phyloP scores from a whole-genome alignment of 2,329 filamentous ascomycete species.

The Calonectria pseudoreteaudii region DNA sequence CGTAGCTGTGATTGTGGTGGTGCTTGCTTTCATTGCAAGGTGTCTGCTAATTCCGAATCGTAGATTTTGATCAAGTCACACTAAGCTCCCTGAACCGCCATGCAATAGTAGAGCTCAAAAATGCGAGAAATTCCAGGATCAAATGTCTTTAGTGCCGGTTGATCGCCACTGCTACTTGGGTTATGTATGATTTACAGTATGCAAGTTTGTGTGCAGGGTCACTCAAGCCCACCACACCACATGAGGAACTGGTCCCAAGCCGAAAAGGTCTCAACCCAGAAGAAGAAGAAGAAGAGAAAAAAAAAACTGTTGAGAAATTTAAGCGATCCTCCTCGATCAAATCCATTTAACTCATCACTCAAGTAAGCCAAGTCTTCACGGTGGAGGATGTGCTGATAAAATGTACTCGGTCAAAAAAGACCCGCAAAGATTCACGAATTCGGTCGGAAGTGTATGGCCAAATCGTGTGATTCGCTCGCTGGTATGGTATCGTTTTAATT shows the following conservation, averaged over 20 bases:
- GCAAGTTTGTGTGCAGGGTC: conserved; percentile 72
- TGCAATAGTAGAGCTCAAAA: conserved; percentile 90
- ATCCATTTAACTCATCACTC: neutral
- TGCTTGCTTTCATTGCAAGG: conserved; percentile 92
- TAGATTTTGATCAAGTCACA: conserved; percentile 98
- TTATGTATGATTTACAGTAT: conserved; percentile 85
- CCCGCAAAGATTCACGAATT: neutral
- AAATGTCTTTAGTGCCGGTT: conserved; percentile 83
- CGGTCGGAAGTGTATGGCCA: neutral
- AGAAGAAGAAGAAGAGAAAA: too few relatives aligned
- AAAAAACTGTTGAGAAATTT: too few relatives aligned
- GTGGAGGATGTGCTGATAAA: neutral
- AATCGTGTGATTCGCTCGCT: neutral
- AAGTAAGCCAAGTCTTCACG: neutral
- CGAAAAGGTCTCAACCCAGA: neutral
- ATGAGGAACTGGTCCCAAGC: too few relatives aligned
- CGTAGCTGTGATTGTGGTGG: conserved; percentile 91
- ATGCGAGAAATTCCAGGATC: conserved; percentile 94
- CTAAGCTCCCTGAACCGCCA: conserved; percentile 96
- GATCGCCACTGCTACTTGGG: conserved; percentile 93
- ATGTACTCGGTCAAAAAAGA: neutral
- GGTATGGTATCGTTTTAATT: neutral
- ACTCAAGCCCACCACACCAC: too few relatives aligned
- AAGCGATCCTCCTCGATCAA: neutral
- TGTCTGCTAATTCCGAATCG: conserved; percentile 85